Percentiles rank a stretch among this genome's conserved stretches.
phyloP scores from a whole-genome alignment of 371 early-diverging fungal species.

The Mortierella sp. region DNA sequence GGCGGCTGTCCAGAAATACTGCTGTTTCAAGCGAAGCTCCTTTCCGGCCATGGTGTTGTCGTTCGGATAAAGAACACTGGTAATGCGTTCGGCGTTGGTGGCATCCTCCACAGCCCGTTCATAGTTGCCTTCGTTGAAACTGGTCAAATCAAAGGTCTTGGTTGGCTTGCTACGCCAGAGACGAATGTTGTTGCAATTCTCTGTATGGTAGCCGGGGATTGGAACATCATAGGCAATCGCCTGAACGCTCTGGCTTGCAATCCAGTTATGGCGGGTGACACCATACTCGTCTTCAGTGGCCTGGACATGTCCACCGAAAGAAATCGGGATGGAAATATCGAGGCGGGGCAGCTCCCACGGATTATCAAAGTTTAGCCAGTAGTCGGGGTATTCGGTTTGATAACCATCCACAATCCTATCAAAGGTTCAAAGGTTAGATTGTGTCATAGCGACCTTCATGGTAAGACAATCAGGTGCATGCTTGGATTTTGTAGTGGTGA shows the following conservation, averaged over 20 bases:
- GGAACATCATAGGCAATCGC: slow-evolving; percentile 95
- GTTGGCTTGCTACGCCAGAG: slow-evolving; percentile 91
- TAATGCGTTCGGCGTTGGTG: slow-evolving; percentile 89
- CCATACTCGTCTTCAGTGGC: slow-evolving; percentile 70
- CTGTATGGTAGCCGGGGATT: slow-evolving; percentile 88
- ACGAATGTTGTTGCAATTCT: slow-evolving; percentile 91
- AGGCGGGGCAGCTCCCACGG: slow-evolving; percentile 95
- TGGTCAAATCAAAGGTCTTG: slow-evolving; percentile 78
- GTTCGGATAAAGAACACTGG: slow-evolving; percentile 93
- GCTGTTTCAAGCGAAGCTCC: slow-evolving; percentile 93
- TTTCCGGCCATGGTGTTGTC: slow-evolving; percentile 95
- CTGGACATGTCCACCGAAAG: slow-evolving; percentile 86
- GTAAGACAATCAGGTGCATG: no score
- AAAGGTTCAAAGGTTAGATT: not conserved
- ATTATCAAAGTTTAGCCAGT: slow-evolving; percentile 88
- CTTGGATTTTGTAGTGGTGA: no score
- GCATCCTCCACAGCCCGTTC: slow-evolving; percentile 89
- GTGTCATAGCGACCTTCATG: not conserved
- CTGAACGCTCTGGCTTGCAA: slow-evolving; percentile 83
- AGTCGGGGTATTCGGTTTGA: slow-evolving; percentile 92
- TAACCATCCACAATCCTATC: slow-evolving; percentile 85
- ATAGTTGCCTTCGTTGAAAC: slow-evolving; percentile 94
- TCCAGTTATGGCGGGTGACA: slow-evolving; percentile 76
- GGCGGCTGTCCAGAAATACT: slow-evolving; percentile 93
- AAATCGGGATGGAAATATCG: slow-evolving; percentile 85